A percentile compares a stretch with the other conserved stretches of the same genome.
These are phyloP conservation scores for Neurospora cerealis DNA, from an alignment of 495 filamentous ascomycete genomes.

Conservation along the genomic window DNA sequence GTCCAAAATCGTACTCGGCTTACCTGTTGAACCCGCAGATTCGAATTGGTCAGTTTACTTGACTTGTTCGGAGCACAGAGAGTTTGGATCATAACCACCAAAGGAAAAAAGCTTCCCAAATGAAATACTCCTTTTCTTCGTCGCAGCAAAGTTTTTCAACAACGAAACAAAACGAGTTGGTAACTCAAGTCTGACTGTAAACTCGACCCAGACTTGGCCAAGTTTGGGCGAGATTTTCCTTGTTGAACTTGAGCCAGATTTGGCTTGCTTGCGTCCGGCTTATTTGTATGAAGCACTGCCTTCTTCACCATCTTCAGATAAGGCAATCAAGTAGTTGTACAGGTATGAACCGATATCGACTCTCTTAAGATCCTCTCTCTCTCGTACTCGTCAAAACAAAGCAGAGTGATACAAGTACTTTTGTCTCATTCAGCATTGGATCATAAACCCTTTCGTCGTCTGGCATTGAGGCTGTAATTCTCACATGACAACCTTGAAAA, in stretches of 20 bases:
- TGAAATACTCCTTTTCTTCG: not conserved
- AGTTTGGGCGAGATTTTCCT: too few relatives aligned
- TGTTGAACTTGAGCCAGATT: not conserved
- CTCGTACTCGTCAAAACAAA: not conserved
- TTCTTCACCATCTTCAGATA: not conserved
- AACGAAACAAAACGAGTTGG: not conserved
- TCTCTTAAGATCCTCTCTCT: not conserved
- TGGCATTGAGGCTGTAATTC: too few relatives aligned
- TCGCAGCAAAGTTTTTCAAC: not conserved
- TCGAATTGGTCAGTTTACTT: not conserved
- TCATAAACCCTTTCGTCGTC: too few relatives aligned
- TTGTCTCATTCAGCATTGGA: too few relatives aligned
- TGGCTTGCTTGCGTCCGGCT: not conserved
- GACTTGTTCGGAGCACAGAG: not conserved
- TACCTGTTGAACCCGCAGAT: not conserved
- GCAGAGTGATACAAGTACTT: not conserved
- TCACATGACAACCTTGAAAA: too few relatives aligned
- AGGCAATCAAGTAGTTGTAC: not conserved
- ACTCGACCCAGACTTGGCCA: not conserved
- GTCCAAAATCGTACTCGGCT: not conserved
- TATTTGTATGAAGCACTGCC: not conserved
- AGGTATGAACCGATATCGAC: not conserved
- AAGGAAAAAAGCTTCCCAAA: not conserved
- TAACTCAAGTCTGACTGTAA: not conserved
- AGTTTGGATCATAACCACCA: not conserved